Base-by-base conservation (phyloP, 331 rosid genomes). In the Malus hybrid region DNA sequence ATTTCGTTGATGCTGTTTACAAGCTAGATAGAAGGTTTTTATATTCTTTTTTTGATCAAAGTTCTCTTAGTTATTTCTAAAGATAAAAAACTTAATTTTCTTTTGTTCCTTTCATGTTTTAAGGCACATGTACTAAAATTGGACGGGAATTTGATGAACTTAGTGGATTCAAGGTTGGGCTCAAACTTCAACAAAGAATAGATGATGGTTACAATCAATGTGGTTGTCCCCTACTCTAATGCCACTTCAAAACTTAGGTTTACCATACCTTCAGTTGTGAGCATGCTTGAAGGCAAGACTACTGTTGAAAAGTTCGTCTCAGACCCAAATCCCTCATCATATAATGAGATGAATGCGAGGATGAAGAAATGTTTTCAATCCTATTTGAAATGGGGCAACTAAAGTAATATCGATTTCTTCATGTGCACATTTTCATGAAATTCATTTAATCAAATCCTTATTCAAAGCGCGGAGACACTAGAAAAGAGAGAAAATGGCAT, bases 151-250 rank as follows among this genome's bases (percentile, higher is more conserved):
- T 57, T 90, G 39, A 77, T 93, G 83, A 85, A 87, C 30, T 78
- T 90, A 22, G 91, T 93, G 34, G 97, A 90, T 82, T 85, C 90
- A 50, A 82, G 76, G 70, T 70, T 93, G 50, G 82, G 82, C 68
- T 61, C 69, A 44, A 69, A 83, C 50, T 87, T 34, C 18, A 73
- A 83, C 34, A 58, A 50, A 66, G 80, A 82, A 68, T 87, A 87
- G 68, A 83, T 48, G 70, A 15, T 82, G 85, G 18, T 53, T 2
- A 80, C 88, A 81, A 87, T 92, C 75, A 79, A 88, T 53, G 84
- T 85, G 56, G 88, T 89, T 64, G 87, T 93, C 70, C 73, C 78
- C 19, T 89, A 93, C 80, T 73, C 88, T 10, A 80, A 80, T 65
- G 76, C 16, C 57, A 78, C 91, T 65, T 74, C 91, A 68, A 26